These are phyloP conservation scores for Dothideomycetes sp. DNA, from an alignment of 2,329 filamentous ascomycete species.

Conservation along the genomic window DNA sequence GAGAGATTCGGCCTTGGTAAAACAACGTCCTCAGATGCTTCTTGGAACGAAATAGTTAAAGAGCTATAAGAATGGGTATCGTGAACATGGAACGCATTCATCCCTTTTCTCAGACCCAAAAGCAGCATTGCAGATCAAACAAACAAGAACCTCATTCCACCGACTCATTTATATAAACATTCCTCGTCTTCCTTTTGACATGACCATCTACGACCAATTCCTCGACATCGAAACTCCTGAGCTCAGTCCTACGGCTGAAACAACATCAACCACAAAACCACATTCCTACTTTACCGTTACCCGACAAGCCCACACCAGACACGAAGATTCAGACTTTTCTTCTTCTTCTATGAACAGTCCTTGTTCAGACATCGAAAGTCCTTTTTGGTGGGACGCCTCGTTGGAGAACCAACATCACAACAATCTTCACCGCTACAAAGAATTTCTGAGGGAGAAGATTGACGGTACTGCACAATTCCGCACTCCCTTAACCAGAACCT, in stretches of 20 bases:
- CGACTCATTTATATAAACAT: neutral
- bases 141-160: neutral
- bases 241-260: neutral
- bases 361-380: slow-evolving; percentile 1
- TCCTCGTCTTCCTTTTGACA: neutral
- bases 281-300: slow-evolving; percentile 3
- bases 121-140: neutral
- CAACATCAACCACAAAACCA: neutral
- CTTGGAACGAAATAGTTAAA: neutral
- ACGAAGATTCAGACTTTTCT: slow-evolving; percentile 6
- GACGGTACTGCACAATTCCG: too few relatives aligned
- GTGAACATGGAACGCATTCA: too few relatives aligned
- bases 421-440: slow-evolving; percentile 2
- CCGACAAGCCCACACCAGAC: slow-evolving; percentile 1
- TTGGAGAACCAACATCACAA: neutral
- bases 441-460: slow-evolving; percentile 1
- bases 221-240: neutral
- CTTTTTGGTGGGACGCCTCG: slow-evolving; percentile 4
- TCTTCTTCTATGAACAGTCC: slow-evolving; percentile 1
- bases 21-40: neutral
- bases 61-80: neutral
- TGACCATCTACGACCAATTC: slow-evolving; percentile 4
- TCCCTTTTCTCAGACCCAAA: neutral
- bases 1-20: slow-evolving; percentile 10
- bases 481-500: too few relatives aligned